These are phyloP conservation scores for Nicotiana attenuata DNA, from an alignment of 257 asterid genomes.

Conservation along the genomic window DNA sequence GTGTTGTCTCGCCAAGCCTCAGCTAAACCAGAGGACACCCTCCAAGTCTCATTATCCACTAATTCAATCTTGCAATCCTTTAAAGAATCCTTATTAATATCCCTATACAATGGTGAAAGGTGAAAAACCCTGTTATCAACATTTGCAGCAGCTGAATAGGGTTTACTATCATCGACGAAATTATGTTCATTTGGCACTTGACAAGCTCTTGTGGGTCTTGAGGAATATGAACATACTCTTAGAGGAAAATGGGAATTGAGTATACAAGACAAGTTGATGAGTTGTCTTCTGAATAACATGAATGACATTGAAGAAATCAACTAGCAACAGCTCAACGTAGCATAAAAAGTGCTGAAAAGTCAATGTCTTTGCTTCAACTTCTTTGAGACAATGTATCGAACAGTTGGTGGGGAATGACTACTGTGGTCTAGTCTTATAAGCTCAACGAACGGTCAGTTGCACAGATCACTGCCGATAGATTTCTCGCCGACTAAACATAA, in stretches of 20 bases:
- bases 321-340: not conserved
- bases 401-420: conserved; percentile 13
- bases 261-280: not conserved
- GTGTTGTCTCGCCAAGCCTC: conserved; percentile 49
- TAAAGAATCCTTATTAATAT: conserved; percentile 12
- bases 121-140: conserved; percentile 30
- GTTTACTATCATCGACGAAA: not conserved
- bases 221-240: not conserved
- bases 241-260: not conserved
- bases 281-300: not conserved
- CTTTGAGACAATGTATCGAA: conserved; percentile 30
- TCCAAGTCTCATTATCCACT: conserved; percentile 65
- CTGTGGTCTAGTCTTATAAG: not conserved
- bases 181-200: not conserved
- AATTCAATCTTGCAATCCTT: conserved; percentile 46
- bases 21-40: conserved; percentile 55
- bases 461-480: not conserved
- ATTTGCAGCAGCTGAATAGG: conserved; percentile 11
- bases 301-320: not conserved
- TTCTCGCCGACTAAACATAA: not conserved
- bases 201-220: not conserved
- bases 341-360: conserved; percentile 11
- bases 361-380: not conserved
- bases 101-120: conserved; percentile 53
- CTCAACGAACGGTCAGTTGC: not conserved